phyloP scores from a whole-genome alignment of 2,329 filamentous ascomycete genomes.

The Microdochium paspali region DNA sequence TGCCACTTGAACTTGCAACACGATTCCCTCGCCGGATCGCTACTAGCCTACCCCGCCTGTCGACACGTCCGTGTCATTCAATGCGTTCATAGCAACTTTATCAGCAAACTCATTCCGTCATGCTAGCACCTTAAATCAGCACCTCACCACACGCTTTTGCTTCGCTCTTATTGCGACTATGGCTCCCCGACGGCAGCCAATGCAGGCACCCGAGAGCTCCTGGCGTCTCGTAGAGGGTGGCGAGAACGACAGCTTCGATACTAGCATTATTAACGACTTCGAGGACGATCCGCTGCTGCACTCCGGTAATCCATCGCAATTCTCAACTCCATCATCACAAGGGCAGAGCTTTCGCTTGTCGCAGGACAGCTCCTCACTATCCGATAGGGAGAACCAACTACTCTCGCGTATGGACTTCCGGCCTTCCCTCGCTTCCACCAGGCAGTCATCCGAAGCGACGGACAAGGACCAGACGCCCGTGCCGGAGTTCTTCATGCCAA shows the following conservation, averaged over 20 bases:
- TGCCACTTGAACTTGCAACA: neutral
- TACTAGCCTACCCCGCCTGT: neutral
- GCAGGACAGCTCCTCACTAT: slow-evolving; percentile 46
- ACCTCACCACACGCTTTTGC: neutral
- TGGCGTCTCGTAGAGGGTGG: slow-evolving; percentile 52
- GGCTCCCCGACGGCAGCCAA: neutral
- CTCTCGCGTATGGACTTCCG: slow-evolving; percentile 46
- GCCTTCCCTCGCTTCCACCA: slow-evolving; percentile 31
- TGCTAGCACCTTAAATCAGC: neutral
- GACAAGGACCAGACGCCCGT: slow-evolving; percentile 31
- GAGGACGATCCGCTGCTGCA: slow-evolving; percentile 25
- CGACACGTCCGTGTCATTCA: no score
- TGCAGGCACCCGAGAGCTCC: slow-evolving; percentile 30
- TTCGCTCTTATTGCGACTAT: neutral
- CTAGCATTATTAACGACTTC: slow-evolving; percentile 37
- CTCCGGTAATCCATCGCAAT: slow-evolving; percentile 38
- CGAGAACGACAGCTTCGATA: slow-evolving; percentile 52
- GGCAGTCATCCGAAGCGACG: slow-evolving; percentile 10
- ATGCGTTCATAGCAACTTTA: neutral
- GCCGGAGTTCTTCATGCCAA: slow-evolving; percentile 44
- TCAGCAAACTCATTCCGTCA: neutral
- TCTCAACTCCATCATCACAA: slow-evolving; percentile 29
- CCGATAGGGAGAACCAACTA: slow-evolving; percentile 41
- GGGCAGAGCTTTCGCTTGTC: slow-evolving; percentile 32
- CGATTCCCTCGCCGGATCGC: neutral